Evolutionary conservation across 441 rosid species (phyloP).

Genomic region (Pelargonium hybrid): DNA sequence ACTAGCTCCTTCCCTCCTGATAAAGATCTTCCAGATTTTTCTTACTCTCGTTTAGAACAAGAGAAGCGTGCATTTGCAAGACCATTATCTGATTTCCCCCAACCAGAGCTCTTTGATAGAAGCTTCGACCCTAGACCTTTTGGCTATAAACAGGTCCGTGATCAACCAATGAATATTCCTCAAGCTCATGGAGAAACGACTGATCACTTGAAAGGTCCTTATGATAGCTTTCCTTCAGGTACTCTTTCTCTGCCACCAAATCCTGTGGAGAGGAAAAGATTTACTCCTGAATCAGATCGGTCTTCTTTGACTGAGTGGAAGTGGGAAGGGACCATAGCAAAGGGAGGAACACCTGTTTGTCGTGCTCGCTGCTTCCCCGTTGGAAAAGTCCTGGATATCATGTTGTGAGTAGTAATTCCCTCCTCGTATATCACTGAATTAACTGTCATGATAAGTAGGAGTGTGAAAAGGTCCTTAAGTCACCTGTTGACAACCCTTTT

Average conservation of each 20-base stretch:
- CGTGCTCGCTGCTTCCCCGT: slow-evolving; percentile 90
- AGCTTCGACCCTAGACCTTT: slow-evolving; percentile 32
- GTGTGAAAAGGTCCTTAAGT: not conserved
- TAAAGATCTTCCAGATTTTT: slow-evolving; percentile 57
- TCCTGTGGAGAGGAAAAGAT: slow-evolving; percentile 47
- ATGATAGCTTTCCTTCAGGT: slow-evolving; percentile 39
- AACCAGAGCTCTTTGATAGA: slow-evolving; percentile 36
- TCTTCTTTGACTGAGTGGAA: slow-evolving; percentile 75
- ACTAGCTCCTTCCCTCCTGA: slow-evolving; percentile 53
- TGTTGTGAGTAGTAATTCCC: slow-evolving; percentile 51
- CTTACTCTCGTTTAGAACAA: slow-evolving; percentile 46
- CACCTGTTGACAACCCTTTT: not conserved
- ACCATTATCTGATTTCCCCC: slow-evolving; percentile 45
- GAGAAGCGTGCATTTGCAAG: slow-evolving; percentile 42
- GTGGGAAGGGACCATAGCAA: slow-evolving; percentile 97
- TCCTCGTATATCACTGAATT: not conserved
- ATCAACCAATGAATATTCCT: slow-evolving; percentile 27
- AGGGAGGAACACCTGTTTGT: slow-evolving; percentile 90
- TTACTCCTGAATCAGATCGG: slow-evolving; percentile 44
- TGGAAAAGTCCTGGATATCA: slow-evolving; percentile 69
- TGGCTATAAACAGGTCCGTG: slow-evolving; percentile 41
- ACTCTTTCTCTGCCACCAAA: slow-evolving; percentile 33
- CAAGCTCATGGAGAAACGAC: slow-evolving; percentile 38
- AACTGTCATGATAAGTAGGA: not conserved
- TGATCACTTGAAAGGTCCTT: slow-evolving; percentile 39